Evolutionary conservation across 352 stramenopile species (phyloP).

Genomic region (Phytophthora hibernalis): DNA sequence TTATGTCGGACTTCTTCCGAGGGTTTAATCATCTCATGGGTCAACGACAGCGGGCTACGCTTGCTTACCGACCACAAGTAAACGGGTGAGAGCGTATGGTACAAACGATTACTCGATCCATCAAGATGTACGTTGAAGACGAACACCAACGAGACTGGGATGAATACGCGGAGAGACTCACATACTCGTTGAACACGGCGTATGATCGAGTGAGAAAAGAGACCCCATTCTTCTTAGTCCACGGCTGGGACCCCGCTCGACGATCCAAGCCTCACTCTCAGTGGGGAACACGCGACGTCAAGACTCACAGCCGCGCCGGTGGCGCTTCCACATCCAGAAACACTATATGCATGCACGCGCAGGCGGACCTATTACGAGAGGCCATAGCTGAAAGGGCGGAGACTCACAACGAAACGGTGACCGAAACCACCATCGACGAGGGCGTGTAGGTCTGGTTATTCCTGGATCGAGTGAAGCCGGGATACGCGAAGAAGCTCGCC

Average conservation of each 20-base stretch:
- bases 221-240: background rate
- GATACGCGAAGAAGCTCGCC: background rate
- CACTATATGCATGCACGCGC: background rate
- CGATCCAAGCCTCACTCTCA: background rate
- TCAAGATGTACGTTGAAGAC: slow-evolving; percentile 31
- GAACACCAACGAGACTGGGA: slow-evolving; percentile 31
- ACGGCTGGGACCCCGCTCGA: background rate
- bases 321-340: background rate
- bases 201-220: background rate
- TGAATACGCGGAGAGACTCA: slow-evolving; percentile 33
- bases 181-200: slow-evolving; percentile 33
- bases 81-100: slow-evolving; percentile 40
- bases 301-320: background rate
- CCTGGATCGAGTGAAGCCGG: background rate
- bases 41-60: background rate
- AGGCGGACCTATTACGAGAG: background rate
- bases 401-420: background rate
- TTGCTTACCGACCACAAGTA: slow-evolving; percentile 20
- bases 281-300: background rate
- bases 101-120: slow-evolving; percentile 25
- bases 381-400: background rate
- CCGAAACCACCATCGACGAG: background rate
- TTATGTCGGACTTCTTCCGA: background rate
- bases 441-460: background rate
- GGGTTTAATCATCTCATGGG: background rate